A percentile compares a stretch with the other conserved stretches of the same genome.
Evolutionary conservation across 73 alveolate species (phyloP).

Genomic region (Loxodes magnus): DNA sequence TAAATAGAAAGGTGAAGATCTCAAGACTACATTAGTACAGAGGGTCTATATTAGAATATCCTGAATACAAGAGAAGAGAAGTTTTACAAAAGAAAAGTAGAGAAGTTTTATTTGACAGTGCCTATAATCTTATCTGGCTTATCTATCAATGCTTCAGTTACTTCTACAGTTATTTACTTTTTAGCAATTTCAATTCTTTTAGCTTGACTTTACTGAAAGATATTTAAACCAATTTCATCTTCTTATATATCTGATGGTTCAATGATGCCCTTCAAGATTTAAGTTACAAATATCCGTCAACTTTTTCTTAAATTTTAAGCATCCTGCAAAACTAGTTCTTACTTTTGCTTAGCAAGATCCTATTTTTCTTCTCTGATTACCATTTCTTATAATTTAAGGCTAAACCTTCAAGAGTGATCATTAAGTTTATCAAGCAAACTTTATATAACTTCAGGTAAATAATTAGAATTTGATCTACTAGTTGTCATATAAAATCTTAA

Average conservation of each 20-base stretch:
- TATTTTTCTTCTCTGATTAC: constrained; percentile 98
- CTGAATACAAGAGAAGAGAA: no score
- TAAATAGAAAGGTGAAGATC: constrained; percentile 83
- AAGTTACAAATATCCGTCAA: constrained; percentile 87
- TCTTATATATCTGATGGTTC: constrained; percentile 83
- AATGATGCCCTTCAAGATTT: constrained; percentile 69
- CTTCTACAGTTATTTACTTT: constrained; percentile 87
- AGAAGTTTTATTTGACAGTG: constrained; percentile 93
- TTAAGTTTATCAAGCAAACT: constrained; percentile 91
- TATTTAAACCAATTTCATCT: constrained; percentile 90
- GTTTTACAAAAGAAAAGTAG: constrained; percentile 93
- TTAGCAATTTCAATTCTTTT: constrained; percentile 89
- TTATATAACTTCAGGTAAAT: constrained; percentile 94
- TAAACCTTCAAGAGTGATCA: constrained; percentile 98
- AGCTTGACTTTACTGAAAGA: constrained; percentile 84
- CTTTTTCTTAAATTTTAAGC: constrained; percentile 90
- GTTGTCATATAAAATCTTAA: constrained; percentile 96
- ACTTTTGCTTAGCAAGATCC: constrained; percentile 92
- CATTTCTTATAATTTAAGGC: constrained; percentile 86
- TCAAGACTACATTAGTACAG: constrained; percentile 97
- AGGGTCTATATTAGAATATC: constrained; percentile 95
- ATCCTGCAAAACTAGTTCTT: constrained; percentile 86
- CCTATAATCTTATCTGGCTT: constrained; percentile 89
- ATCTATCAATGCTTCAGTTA: constrained; percentile 94
- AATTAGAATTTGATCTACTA: constrained; percentile 95